Base-by-base conservation (phyloP, 2,329 filamentous ascomycete species). In the Colletotrichum graminicola region DNA sequence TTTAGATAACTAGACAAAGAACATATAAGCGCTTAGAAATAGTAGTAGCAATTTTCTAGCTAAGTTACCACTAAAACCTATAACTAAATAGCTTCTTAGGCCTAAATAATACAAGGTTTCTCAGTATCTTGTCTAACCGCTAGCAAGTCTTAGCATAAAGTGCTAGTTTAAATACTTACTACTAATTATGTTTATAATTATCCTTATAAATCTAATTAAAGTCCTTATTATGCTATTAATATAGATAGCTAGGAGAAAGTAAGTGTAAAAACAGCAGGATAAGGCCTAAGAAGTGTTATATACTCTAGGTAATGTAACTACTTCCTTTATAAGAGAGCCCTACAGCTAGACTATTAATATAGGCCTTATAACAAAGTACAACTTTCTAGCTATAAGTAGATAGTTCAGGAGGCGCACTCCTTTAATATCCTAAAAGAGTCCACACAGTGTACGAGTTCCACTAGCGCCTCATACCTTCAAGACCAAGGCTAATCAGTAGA, bases 1-100 rank as follows among this genome's bases (percentile, higher is more conserved):
- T 2, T 52, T 32, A 1, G 63, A 66, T 14, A 45, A 66, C 11
- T 66, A 55, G 63, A 43, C 29, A 1, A 66, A 66, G 34, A 66
- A 66, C 55, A 66, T 66, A 55, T 66, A 55, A 55, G 63, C 63
- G 41, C 26, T 66, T 4, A 55, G 63, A 4, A 66, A 66, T 16
- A 55, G 63, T 3, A 66, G 43, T 10, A 55, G 55, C 10, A 14
- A 18, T 18, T 66, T 66, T 10, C 23, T 39, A 4, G 63, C 63
- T n/a, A 29, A 18, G 18, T 61, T 45, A 3, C 63, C 63, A 10
- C 32, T 45, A 6, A 61, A 61, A 5, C 55, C 55, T 23, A 55
- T 66, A 1, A 66, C 55, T 2, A 32, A 32, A 8, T 66, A 55
- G 63, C 51, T 61, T 23, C 55, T 66, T 11, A 55, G 63, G 16